Conservation (phyloP, 2,329 filamentous ascomycete genomes). For the Pestalotiopsis sp. region DNA sequence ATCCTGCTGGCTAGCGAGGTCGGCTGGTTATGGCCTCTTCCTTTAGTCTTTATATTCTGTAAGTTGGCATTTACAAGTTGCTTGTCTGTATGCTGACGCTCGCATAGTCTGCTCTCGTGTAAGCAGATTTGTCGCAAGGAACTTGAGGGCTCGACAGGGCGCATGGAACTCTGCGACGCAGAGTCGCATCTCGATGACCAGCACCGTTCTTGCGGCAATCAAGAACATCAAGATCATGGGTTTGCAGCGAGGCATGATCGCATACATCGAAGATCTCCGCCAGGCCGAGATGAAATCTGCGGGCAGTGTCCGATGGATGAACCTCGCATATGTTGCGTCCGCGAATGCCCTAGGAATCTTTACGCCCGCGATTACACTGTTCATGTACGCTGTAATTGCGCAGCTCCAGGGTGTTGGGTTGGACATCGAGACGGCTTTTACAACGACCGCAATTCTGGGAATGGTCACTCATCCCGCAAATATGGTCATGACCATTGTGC, state of each 20-base stretch:
- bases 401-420: conserved; percentile 20
- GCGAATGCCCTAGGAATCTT: conserved; percentile 46
- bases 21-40: conserved; percentile 43
- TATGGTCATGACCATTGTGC: conserved; percentile 44
- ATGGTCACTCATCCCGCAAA: conserved; percentile 44
- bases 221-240: conserved; percentile 40
- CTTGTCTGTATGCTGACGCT: neutral
- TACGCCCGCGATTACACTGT: conserved; percentile 38
- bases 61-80: conserved; percentile 17
- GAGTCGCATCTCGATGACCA: conserved; percentile 33
- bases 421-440: conserved; percentile 40
- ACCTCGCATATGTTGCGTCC: conserved; percentile 39
- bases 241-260: conserved; percentile 19
- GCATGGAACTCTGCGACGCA: conserved; percentile 41
- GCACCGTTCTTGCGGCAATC: conserved; percentile 31
- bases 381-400: conserved; percentile 34
- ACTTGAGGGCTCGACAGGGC: conserved; percentile 31
- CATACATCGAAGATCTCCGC: conserved; percentile 26
- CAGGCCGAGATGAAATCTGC: conserved; percentile 34
- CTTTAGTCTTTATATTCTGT: conserved; percentile 42
- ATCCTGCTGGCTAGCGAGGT: conserved; percentile 38
- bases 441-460: conserved; percentile 37
- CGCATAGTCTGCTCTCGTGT: conserved; percentile 36
- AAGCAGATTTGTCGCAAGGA: conserved; percentile 35
- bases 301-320: conserved; percentile 38